These are phyloP conservation scores for Aspergillus thermomutatus DNA, from an alignment of 2,329 filamentous ascomycete genomes.

Conservation along the genomic window DNA sequence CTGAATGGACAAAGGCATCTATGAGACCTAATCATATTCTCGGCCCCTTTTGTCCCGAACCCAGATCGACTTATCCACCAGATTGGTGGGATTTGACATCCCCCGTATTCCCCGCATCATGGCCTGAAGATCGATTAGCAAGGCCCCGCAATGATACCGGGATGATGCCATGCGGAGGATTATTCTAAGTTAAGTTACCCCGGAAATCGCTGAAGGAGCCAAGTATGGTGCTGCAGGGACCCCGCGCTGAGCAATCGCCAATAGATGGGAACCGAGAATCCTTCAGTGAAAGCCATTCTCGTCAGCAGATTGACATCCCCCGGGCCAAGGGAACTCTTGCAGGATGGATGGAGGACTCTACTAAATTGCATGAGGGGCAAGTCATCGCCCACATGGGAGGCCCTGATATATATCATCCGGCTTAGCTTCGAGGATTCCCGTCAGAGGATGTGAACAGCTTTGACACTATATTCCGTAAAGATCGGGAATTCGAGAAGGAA, in stretches of 20 bases:
- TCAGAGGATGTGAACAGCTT: neutral
- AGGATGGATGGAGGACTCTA: neutral
- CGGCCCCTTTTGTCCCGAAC: neutral
- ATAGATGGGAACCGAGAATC: neutral
- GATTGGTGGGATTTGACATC: neutral
- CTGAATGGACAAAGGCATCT: neutral
- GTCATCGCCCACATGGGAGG: neutral
- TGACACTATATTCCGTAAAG: neutral
- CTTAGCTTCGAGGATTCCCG: neutral
- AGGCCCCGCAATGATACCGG: neutral
- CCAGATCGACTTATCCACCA: neutral
- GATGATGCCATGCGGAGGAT: no score
- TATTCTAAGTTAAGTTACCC: no score
- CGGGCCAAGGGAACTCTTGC: neutral
- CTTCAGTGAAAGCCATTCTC: neutral
- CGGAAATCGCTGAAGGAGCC: no score
- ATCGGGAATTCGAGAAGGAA: no score
- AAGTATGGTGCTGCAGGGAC: neutral
- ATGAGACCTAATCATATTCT: no score
- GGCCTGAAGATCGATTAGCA: neutral
- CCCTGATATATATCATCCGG: neutral
- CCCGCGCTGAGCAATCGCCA: neutral
- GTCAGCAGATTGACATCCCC: neutral
- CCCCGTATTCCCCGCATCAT: neutral
- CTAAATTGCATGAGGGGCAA: neutral